phyloP scores from a whole-genome alignment of 1,139 yeast species.

The Geotrichum bryndzae region DNA sequence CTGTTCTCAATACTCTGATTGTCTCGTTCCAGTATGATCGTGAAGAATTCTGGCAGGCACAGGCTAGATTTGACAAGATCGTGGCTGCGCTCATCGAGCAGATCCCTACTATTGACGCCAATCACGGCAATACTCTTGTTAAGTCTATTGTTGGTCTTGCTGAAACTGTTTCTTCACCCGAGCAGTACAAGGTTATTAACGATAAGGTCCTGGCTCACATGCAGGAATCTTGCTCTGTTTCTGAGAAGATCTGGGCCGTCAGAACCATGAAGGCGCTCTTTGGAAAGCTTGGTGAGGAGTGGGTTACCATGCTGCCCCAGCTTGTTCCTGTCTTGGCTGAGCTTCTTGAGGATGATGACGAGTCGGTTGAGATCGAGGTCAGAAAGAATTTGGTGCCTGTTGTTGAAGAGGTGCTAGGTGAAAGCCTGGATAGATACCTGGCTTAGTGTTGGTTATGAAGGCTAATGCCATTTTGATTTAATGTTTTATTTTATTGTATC shows the following conservation, averaged over 20 bases:
- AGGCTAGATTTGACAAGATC: slow-evolving; percentile 72
- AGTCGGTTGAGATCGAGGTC: slow-evolving; percentile 84
- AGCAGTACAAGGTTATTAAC: slow-evolving; percentile 67
- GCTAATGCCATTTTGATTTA: not conserved
- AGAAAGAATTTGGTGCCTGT: slow-evolving; percentile 89
- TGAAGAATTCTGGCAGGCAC: slow-evolving; percentile 91
- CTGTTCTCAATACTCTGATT: slow-evolving; percentile 62
- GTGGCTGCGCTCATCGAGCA: slow-evolving; percentile 59
- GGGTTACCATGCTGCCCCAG: slow-evolving; percentile 88
- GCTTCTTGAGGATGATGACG: slow-evolving; percentile 90
- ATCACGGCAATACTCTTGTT: slow-evolving; percentile 56
- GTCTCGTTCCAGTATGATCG: slow-evolving; percentile 82
- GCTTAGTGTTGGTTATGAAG: slow-evolving; percentile 39
- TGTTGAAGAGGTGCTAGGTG: slow-evolving; percentile 88
- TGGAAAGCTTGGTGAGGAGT: slow-evolving; percentile 89
- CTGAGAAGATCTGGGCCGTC: slow-evolving; percentile 78
- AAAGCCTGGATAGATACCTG: slow-evolving; percentile 84
- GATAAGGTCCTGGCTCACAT: slow-evolving; percentile 50
- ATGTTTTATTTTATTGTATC: not conserved
- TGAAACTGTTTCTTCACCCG: slow-evolving; percentile 63
- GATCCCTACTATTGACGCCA: slow-evolving; percentile 57
- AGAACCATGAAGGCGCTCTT: slow-evolving; percentile 73
- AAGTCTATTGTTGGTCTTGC: slow-evolving; percentile 76
- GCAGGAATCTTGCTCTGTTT: slow-evolving; percentile 40
- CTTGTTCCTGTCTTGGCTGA: slow-evolving; percentile 95